Percentiles rank a stretch among this genome's conserved stretches.
These are phyloP conservation scores for Candida sonorensis DNA, from an alignment of 805 yeast species.

Conservation along the genomic window DNA sequence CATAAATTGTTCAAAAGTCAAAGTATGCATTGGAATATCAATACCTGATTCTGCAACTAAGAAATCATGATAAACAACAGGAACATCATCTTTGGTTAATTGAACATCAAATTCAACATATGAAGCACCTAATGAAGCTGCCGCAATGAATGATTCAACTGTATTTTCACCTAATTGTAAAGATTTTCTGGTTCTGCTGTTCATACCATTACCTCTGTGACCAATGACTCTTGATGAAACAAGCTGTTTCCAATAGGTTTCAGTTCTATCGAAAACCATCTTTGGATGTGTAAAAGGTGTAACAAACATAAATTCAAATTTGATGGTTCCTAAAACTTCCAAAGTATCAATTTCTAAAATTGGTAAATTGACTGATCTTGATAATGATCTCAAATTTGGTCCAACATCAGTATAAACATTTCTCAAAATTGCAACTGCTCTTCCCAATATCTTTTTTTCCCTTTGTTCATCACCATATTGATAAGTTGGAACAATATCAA, in stretches of 20 bases:
- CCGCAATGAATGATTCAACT: slow-evolving; percentile 89
- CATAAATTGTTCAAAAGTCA: slow-evolving; percentile 84
- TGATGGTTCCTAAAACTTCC: slow-evolving; percentile 69
- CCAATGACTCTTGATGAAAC: slow-evolving; percentile 91
- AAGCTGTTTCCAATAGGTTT: slow-evolving; percentile 86
- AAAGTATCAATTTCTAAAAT: slow-evolving; percentile 65
- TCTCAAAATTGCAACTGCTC: slow-evolving; percentile 73
- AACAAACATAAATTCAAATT: slow-evolving; percentile 68
- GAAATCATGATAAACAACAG: slow-evolving; percentile 93
- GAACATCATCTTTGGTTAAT: slow-evolving; percentile 81
- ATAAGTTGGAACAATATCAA: slow-evolving; percentile 89
- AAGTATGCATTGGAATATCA: slow-evolving; percentile 91
- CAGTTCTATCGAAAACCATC: slow-evolving; percentile 57
- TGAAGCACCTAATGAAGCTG: slow-evolving; percentile 92
- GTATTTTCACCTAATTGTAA: slow-evolving; percentile 94
- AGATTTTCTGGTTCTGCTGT: slow-evolving; percentile 61
- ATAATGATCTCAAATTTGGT: slow-evolving; percentile 54
- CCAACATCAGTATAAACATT: slow-evolving; percentile 64
- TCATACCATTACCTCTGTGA: slow-evolving; percentile 92
- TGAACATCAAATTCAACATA: slow-evolving; percentile 97
- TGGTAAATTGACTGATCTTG: slow-evolving; percentile 63
- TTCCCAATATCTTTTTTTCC: slow-evolving; percentile 52
- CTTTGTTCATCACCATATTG: slow-evolving; percentile 28
- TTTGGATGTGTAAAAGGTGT: slow-evolving; percentile 67
- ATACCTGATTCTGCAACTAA: slow-evolving; percentile 92